Percentiles rank a stretch among this genome's conserved stretches.
Evolutionary conservation across 192 early-diverging fungal genomes (phyloP).

Genomic region (Mortierella hygrophila): DNA sequence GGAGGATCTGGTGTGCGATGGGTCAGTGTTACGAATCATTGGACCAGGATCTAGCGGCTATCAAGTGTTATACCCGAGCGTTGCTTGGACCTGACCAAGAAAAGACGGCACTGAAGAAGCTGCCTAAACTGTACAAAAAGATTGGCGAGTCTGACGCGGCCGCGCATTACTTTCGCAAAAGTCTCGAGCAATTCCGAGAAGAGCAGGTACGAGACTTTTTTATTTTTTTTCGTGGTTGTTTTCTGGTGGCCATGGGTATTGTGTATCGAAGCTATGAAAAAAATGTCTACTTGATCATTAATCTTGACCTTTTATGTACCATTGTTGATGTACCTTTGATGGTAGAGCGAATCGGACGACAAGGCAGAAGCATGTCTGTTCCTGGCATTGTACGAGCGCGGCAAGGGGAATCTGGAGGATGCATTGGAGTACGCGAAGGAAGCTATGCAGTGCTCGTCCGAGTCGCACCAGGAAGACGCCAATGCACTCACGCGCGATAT

Average conservation of each 20-base stretch:
- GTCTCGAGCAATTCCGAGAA: slow-evolving; percentile 38
- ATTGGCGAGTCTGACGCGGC: slow-evolving; percentile 65
- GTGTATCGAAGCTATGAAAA: neutral
- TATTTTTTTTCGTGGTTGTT: neutral
- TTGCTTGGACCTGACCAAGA: slow-evolving; percentile 74
- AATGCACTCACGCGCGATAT: slow-evolving; percentile 53
- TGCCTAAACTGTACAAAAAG: slow-evolving; percentile 73
- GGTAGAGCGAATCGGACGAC: slow-evolving; percentile 47
- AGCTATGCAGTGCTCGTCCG: slow-evolving; percentile 35
- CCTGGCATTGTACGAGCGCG: slow-evolving; percentile 53
- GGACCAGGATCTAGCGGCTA: slow-evolving; percentile 67
- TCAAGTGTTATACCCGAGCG: slow-evolving; percentile 83
- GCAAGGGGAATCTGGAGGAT: slow-evolving; percentile 35
- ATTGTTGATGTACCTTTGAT: slow-evolving; percentile 12
- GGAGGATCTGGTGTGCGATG: slow-evolving; percentile 89
- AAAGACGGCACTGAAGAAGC: slow-evolving; percentile 62
- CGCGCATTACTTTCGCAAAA: slow-evolving; percentile 68
- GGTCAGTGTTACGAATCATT: slow-evolving; percentile 78
- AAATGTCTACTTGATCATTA: neutral
- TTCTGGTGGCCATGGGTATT: neutral
- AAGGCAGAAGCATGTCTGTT: slow-evolving; percentile 57
- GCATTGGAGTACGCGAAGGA: slow-evolving; percentile 53
- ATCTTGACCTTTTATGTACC: slow-evolving; percentile 9
- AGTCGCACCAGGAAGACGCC: slow-evolving; percentile 57
- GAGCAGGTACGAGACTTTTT: slow-evolving; percentile 24